A percentile compares a stretch with the other conserved stretches of the same genome.
phyloP scores from a whole-genome alignment of 805 yeast species.

The Candida nitratophila region DNA sequence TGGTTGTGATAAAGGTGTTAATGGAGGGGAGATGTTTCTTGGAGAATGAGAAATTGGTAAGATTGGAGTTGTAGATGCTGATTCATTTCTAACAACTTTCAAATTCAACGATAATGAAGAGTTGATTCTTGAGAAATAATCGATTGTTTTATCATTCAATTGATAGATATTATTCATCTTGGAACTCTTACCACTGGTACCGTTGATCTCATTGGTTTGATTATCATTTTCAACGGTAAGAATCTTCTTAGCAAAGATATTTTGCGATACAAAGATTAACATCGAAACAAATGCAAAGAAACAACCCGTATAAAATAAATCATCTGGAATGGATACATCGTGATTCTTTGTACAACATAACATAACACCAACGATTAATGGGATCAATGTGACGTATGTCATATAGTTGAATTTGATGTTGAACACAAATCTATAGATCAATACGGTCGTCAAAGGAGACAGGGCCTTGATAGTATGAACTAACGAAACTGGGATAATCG shows the following conservation, averaged over 20 bases:
- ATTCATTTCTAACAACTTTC: conserved; percentile 23
- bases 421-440: conserved; percentile 62
- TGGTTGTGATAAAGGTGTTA: conserved; percentile 18
- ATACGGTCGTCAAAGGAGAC: conserved; percentile 83
- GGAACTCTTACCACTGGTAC: neutral
- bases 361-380: conserved; percentile 81
- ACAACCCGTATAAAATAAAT: conserved; percentile 33
- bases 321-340: conserved; percentile 15
- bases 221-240: conserved; percentile 40
- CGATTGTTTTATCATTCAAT: conserved; percentile 13
- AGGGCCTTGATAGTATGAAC: conserved; percentile 93
- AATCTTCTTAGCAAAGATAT: conserved; percentile 71
- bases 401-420: conserved; percentile 46
- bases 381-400: conserved; percentile 75
- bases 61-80: conserved; percentile 27
- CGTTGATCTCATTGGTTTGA: conserved; percentile 2
- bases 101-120: conserved; percentile 20
- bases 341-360: conserved; percentile 54
- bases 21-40: conserved; percentile 16
- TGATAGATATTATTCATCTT: conserved; percentile 13
- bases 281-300: conserved; percentile 46
- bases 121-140: conserved; percentile 16
- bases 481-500: conserved; percentile 85
- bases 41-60: conserved; percentile 26
- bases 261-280: conserved; percentile 70